Evolutionary conservation across 2,329 filamentous ascomycete species (phyloP), one percentile per base, ranked within the genome.

Genomic region (Aspergillus neotritici): DNA sequence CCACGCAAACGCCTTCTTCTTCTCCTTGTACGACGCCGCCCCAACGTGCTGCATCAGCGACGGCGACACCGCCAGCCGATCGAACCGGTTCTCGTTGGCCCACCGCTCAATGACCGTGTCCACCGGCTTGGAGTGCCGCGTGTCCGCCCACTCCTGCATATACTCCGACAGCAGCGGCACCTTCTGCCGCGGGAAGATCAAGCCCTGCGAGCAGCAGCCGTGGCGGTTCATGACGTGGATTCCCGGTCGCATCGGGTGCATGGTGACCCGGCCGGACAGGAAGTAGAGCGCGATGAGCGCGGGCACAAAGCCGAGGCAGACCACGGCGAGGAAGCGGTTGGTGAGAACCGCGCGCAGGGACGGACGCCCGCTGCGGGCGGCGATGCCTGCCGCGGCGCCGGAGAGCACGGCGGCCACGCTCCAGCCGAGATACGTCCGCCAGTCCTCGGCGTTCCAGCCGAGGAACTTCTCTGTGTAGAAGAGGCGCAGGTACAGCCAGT

Each of bases 381-480:
- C 44, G 9, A 55, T 31, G n/a, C 54, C 49, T 15, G 51, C 29
- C 3, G 40, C 35, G 5, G 50, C 55, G n/a, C 57, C 35, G 7
- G 50, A 15, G 3, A 57, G 39, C 5, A 56, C 48, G 9, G 45
- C 40, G 4, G 48, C 37, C 8, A 66, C 17, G 8, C 65, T 69
- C 47, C 60, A 63, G 28, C 54, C 48, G 3, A 70, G 43, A 43
- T 72, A 71, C 2, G 47, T 50, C 4, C 35, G 49, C 68, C 68
- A 71, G 21, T 66, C 47, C 42, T 72, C 67, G 4, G 53, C 54
- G 42, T 72, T 72, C 70, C 70, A 73, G 30, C 70, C 70, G 5
- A 71, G 59, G 41, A 69, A 70, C 41, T 68, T 62, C 46, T 73
- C 70, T 0, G 69, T 73, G 48, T 69, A 72, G 56, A 74, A 74